Conservation (phyloP, 2,329 filamentous ascomycete genomes). For the Diaporthe citri region DNA sequence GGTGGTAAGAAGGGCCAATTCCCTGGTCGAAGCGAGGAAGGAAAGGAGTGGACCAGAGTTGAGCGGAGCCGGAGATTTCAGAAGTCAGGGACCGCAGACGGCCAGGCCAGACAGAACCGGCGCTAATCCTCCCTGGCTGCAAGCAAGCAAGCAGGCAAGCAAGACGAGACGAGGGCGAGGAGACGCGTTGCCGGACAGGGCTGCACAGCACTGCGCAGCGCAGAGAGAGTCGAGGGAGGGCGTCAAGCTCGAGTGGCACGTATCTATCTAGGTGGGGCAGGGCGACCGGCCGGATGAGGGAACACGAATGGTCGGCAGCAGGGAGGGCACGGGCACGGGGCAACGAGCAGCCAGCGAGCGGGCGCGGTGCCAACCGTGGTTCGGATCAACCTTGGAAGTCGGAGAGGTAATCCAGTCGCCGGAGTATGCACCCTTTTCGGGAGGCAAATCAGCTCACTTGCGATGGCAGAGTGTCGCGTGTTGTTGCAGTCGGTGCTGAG, state of each 20-base stretch:
- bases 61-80: conserved; percentile 21
- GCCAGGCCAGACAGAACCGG: conserved; percentile 4
- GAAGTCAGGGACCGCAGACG: neutral
- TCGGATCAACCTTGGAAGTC: conserved; percentile 11
- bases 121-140: conserved; percentile 19
- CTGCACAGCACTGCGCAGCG: neutral
- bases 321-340: conserved; percentile 2
- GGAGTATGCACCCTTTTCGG: conserved; percentile 20
- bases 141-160: neutral
- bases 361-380: conserved; percentile 10
- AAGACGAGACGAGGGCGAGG: neutral
- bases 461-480: conserved; percentile 27
- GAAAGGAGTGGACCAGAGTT: conserved; percentile 6
- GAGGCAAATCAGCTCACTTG: conserved; percentile 18
- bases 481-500: conserved; percentile 28
- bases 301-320: conserved; percentile 12
- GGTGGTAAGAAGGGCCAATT: conserved; percentile 4
- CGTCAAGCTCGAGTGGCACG: conserved; percentile 10
- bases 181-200: neutral
- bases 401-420: conserved; percentile 2
- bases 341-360: neutral
- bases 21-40: conserved; percentile 10
- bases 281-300: conserved; percentile 8
- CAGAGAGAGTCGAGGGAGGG: conserved; percentile 2
- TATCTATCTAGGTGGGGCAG: neutral